These are phyloP conservation scores for Cladobotryum mycophilum DNA, from an alignment of 2,329 filamentous ascomycete species.

Conservation along the genomic window DNA sequence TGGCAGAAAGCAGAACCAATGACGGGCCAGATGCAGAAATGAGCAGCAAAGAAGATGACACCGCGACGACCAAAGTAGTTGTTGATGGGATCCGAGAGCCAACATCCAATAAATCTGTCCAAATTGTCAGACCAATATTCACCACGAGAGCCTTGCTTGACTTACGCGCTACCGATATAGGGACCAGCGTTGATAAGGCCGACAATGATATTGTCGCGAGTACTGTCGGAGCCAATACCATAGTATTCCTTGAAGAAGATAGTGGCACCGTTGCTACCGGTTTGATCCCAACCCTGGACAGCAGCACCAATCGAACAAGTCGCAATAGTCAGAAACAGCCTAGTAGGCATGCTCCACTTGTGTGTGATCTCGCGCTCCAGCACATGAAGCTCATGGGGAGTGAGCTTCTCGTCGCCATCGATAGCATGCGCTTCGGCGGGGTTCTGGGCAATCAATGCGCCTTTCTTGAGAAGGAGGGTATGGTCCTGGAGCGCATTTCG, in stretches of 20 bases:
- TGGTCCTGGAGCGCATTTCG: conserved; percentile 55
- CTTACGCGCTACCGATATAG: conserved; percentile 39
- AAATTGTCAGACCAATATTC: conserved; percentile 7
- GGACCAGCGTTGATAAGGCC: conserved; percentile 59
- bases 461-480: conserved; percentile 52
- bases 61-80: conserved; percentile 38
- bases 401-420: conserved; percentile 47
- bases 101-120: conserved; percentile 45
- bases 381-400: conserved; percentile 48
- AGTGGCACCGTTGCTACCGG: conserved; percentile 56
- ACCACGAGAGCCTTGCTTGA: conserved; percentile 17
- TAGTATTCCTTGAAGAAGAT: conserved; percentile 49
- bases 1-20: conserved; percentile 60
- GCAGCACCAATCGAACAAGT: conserved; percentile 63
- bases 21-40: conserved; percentile 60
- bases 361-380: conserved; percentile 57
- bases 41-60: conserved; percentile 65
- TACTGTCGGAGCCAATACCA: conserved; percentile 28
- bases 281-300: conserved; percentile 62
- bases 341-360: conserved; percentile 58
- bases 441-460: conserved; percentile 48
- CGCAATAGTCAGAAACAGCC: conserved; percentile 60
- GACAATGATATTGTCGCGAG: conserved; percentile 42
- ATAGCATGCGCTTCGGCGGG: conserved; percentile 52
- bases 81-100: conserved; percentile 60